Conservation (phyloP, 2,329 filamentous ascomycete species). For the Biscogniauxia sp. region DNA sequence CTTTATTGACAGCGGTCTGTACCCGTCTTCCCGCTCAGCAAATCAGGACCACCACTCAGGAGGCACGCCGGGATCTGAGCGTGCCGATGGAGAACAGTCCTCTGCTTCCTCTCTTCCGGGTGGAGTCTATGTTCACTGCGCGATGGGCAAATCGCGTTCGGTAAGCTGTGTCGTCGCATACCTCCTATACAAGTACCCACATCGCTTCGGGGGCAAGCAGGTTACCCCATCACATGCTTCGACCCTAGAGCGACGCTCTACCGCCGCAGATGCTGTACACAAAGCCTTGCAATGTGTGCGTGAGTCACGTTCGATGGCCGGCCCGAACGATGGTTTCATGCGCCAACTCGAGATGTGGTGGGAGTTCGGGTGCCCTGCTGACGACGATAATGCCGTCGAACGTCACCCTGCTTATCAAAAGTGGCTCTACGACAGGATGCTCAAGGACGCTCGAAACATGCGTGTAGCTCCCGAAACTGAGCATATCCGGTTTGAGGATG, state of each 20-base stretch:
- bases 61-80: no score
- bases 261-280: constrained; percentile 48
- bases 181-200: constrained; percentile 67
- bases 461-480: constrained; percentile 75
- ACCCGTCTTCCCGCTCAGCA: constrained; percentile 15
- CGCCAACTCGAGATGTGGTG: constrained; percentile 83
- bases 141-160: constrained; percentile 94
- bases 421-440: constrained; percentile 56
- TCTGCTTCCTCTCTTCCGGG: constrained; percentile 25
- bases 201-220: constrained; percentile 44
- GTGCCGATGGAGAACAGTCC: background rate
- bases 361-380: constrained; percentile 75
- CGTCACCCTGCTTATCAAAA: constrained; percentile 76
- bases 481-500: constrained; percentile 80
- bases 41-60: background rate
- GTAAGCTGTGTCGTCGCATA: constrained; percentile 82
- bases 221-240: constrained; percentile 44
- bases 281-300: constrained; percentile 68
- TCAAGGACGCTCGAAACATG: constrained; percentile 60
- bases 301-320: constrained; percentile 70
- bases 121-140: constrained; percentile 66
- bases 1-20: constrained; percentile 78
- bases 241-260: constrained; percentile 40
- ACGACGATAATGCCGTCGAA: constrained; percentile 53
- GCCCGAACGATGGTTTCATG: constrained; percentile 92